Evolutionary conservation across 305 asterid species (phyloP).

Genomic region (Stenogyne calaminthoides): DNA sequence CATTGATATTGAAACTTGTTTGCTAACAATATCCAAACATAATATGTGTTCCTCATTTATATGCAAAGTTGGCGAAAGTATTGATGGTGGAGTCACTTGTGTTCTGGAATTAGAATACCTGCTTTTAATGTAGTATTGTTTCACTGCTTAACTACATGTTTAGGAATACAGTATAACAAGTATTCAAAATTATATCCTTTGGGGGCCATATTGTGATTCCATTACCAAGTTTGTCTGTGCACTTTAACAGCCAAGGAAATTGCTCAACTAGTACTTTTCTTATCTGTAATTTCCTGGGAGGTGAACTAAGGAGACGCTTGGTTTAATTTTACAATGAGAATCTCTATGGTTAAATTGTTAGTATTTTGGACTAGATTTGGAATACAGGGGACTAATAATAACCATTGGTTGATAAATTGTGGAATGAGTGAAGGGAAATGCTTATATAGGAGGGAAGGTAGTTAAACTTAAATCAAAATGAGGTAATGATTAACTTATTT

Average conservation of each 20-base stretch:
- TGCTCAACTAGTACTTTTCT: background rate
- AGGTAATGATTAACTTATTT: background rate
- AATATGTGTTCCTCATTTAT: too few relatives aligned
- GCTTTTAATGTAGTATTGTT: background rate
- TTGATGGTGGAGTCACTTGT: constrained; percentile 1
- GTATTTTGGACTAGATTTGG: background rate
- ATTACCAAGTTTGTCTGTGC: background rate
- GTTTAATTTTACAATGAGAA: background rate
- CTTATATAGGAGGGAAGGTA: background rate
- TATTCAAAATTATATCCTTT: background rate
- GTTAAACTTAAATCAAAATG: background rate
- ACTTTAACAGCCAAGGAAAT: background rate
- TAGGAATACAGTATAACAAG: background rate
- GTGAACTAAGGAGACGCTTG: background rate
- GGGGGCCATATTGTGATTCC: background rate
- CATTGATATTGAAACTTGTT: background rate
- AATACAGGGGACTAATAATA: background rate
- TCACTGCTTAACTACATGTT: background rate
- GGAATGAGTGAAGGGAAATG: background rate
- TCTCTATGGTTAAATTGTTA: background rate
- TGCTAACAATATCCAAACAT: background rate
- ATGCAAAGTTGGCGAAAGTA: background rate
- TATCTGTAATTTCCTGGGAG: background rate
- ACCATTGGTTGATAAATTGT: background rate
- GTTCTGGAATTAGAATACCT: constrained; percentile 4